Conservation (phyloP, 2,329 filamentous ascomycete species). For the Trichoderma sp. region DNA sequence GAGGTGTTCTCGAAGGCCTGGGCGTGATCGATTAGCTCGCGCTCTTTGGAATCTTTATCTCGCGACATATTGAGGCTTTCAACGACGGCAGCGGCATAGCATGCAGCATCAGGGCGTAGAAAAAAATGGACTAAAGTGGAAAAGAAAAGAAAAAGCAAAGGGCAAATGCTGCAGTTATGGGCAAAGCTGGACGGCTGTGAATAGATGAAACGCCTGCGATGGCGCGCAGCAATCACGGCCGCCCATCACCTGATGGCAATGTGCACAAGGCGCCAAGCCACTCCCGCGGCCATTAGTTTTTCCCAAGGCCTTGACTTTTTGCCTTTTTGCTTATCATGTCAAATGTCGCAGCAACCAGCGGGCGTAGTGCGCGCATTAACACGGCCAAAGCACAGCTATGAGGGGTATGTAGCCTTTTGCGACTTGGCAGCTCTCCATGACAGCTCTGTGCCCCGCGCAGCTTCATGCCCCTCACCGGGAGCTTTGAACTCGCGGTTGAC, state of each 20-base stretch:
- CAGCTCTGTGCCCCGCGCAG: neutral
- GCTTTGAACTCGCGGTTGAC: neutral
- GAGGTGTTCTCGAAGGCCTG: conserved; percentile 99
- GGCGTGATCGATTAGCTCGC: conserved; percentile 35
- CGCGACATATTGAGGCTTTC: conserved; percentile 13
- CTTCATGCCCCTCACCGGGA: neutral
- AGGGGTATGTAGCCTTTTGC: conserved; percentile 14
- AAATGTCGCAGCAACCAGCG: conserved; percentile 1
- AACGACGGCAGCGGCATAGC: neutral
- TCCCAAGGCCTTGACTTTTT: neutral
- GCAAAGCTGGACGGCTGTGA: neutral
- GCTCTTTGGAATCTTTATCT: neutral
- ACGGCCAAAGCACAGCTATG: conserved; percentile 11
- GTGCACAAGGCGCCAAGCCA: conserved; percentile 12
- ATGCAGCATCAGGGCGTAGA: neutral
- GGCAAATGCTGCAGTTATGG: neutral
- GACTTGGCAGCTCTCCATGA: neutral
- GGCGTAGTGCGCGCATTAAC: conserved; percentile 9
- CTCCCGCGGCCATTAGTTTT: conserved; percentile 7
- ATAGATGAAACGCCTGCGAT: neutral
- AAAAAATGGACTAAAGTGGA: neutral
- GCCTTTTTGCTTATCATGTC: neutral
- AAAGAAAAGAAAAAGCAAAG: neutral
- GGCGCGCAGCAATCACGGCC: neutral
- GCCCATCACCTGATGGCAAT: conserved; percentile 11